Evolutionary conservation across 768 basidiomycete genomes (phyloP), one percentile per base, ranked within the genome.

Genomic region (Hysterangium stoloniferum): DNA sequence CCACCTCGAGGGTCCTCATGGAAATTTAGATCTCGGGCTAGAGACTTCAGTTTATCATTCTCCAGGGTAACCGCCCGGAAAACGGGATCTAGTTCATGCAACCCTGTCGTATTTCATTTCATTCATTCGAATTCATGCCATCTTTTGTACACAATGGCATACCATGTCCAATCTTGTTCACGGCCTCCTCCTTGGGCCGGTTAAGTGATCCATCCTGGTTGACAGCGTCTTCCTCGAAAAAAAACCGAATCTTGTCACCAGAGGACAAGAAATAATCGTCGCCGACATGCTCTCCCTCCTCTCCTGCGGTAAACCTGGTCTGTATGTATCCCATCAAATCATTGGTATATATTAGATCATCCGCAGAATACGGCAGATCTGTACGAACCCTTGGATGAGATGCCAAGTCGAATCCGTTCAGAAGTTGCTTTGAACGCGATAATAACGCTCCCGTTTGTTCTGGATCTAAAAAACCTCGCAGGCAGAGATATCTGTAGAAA

Each of bases 121-220:
- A 34, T n/a, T 32, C 36, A 25, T 28, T 45, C 38, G 40, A 27
- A 40, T 12, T 11, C 11, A 50, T 34, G 2, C 48, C 29, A 29
- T 34, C 29, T 28, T 45, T 34, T 28, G 49, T 45, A 22, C 27
- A 37, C 35, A 35, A 15, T 8, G 38, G 52, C 69, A 49, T 58
- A 87, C 89, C 90, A 62, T 92, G 89, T 1, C 90, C 86, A 54
- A 94, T 92, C 77, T 99, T 99, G 68, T 99, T 99, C 24, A 98
- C 86, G 1, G 90, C 80, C 59, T 77, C 79, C 40, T 80, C 70
- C 63, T 88, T 88, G 50, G 79, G 76, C 51, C 79, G 71, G 1
- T 74, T 75, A 63, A 99, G 75, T 58, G 80, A 82, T 2, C 90
- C 86, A 28, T 77, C 64, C 22, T 68, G 58, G 54, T 82, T 77